A percentile compares a stretch with the other conserved stretches of the same genome.
Evolutionary conservation across 352 stramenopile genomes (phyloP).

Genomic region (Phytophthora chlamydospora): DNA sequence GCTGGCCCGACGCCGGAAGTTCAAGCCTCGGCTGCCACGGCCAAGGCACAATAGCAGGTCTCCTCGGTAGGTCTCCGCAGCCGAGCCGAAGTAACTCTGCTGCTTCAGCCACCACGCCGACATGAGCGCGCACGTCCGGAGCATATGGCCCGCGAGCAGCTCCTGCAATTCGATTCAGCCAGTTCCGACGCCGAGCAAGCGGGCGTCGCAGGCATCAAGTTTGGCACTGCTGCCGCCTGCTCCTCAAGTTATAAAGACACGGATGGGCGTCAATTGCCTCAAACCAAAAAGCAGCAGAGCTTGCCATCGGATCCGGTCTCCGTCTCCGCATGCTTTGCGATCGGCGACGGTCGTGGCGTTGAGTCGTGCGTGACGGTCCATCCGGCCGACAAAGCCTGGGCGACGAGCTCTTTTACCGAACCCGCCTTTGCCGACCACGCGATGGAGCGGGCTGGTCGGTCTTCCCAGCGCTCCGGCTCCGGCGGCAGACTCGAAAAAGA

Average conservation of each 20-base stretch:
- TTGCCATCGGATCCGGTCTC: conserved; percentile 6
- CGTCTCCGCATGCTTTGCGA: conserved; percentile 25
- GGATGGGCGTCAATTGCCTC: not conserved
- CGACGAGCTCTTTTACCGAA: conserved; percentile 34
- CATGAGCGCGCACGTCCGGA: conserved; percentile 12
- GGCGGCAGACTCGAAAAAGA: conserved; percentile 47
- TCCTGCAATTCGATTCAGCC: conserved; percentile 9
- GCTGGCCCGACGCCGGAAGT: conserved; percentile 9
- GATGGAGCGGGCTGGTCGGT: conserved; percentile 10
- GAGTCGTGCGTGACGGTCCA: conserved; percentile 9
- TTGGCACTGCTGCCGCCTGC: conserved; percentile 3
- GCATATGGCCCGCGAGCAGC: conserved; percentile 8
- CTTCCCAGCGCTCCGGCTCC: conserved; percentile 4
- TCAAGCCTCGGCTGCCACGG: conserved; percentile 1
- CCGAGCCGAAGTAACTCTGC: not conserved
- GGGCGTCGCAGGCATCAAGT: conserved; percentile 11
- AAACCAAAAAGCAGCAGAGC: conserved; percentile 11
- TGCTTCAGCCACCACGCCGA: not conserved
- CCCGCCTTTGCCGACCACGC: conserved; percentile 24
- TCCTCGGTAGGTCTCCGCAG: no score
- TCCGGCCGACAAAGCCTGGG: conserved; percentile 12
- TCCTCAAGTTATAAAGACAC: conserved; percentile 15
- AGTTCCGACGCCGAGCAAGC: conserved; percentile 3
- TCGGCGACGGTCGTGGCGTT: conserved; percentile 35
- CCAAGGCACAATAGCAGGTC: no score